A percentile compares a stretch with the other conserved stretches of the same genome.
phyloP scores from a whole-genome alignment of 768 basidiomycete genomes.

The Tricholomella constricta region DNA sequence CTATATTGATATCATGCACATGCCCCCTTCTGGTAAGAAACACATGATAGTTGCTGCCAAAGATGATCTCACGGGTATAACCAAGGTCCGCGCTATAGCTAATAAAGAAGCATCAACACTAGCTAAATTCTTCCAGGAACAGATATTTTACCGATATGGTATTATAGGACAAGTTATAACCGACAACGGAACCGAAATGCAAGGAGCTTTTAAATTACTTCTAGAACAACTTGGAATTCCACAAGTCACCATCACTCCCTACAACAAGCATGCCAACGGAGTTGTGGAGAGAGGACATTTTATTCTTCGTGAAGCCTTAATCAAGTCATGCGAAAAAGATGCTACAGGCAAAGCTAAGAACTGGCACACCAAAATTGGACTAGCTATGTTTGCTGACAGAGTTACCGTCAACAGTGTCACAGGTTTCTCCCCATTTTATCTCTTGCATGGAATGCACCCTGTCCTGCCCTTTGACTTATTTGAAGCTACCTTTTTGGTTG shows the following conservation, averaged over 20 bases:
- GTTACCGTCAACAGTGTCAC: constrained; percentile 15
- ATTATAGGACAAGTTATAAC: constrained; percentile 37
- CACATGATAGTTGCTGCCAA: too few relatives aligned
- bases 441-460: constrained; percentile 22
- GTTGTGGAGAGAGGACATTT: too few relatives aligned
- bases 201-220: constrained; percentile 22
- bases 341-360: constrained; percentile 2
- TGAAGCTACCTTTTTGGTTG: constrained; percentile 28
- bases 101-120: too few relatives aligned
- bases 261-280: constrained; percentile 36
- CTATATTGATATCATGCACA: too few relatives aligned
- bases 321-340: not conserved
- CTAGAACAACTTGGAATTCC: constrained; percentile 22
- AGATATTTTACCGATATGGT: constrained; percentile 31
- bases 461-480: constrained; percentile 27
- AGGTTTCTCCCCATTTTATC: constrained; percentile 22
- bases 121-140: constrained; percentile 35
- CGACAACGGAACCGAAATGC: constrained; percentile 36
- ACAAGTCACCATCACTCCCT: constrained; percentile 38
- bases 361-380: constrained; percentile 8
- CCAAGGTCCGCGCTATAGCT: too few relatives aligned
- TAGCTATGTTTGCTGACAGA: constrained; percentile 14
- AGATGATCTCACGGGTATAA: too few relatives aligned
- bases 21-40: too few relatives aligned
- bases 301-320: not conserved